Conservation (phyloP, 495 filamentous ascomycete species). For the Acidomyces sp. region DNA sequence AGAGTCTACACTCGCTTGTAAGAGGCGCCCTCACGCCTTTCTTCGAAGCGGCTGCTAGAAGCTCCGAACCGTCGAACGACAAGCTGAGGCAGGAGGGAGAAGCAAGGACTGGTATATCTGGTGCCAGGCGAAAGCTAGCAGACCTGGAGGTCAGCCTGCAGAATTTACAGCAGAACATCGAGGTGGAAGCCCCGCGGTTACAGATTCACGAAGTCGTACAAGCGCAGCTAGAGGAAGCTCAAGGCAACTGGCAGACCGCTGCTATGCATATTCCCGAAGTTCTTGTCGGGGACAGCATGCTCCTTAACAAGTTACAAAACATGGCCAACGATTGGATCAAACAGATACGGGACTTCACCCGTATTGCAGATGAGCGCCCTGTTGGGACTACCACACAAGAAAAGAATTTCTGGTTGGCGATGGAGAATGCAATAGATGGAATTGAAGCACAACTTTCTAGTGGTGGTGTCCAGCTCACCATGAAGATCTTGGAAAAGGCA, state of each 20-base stretch:
- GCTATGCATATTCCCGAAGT: constrained; percentile 61
- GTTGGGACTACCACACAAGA: constrained; percentile 88
- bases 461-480: constrained; percentile 78
- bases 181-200: constrained; percentile 82
- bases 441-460: constrained; percentile 79
- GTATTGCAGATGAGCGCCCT: constrained; percentile 75
- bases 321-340: constrained; percentile 95
- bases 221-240: constrained; percentile 59
- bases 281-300: constrained; percentile 68
- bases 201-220: constrained; percentile 80
- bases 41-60: constrained; percentile 87
- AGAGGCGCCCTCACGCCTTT: constrained; percentile 82
- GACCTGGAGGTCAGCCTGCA: constrained; percentile 80
- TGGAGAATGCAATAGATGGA: constrained; percentile 79
- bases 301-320: constrained; percentile 85
- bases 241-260: constrained; percentile 49
- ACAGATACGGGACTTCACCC: constrained; percentile 93
- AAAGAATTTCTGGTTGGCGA: constrained; percentile 95
- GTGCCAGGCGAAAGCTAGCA: constrained; percentile 87
- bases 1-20: constrained; percentile 75
- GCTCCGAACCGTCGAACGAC: constrained; percentile 53
- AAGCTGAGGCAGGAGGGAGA: constrained; percentile 58
- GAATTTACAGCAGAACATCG: constrained; percentile 92
- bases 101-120: constrained; percentile 88
- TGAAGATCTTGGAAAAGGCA: constrained; percentile 86